A percentile compares a stretch with the other conserved stretches of the same genome.
Conservation (phyloP, 2,329 filamentous ascomycete genomes). For the Fusarium proliferatum region DNA sequence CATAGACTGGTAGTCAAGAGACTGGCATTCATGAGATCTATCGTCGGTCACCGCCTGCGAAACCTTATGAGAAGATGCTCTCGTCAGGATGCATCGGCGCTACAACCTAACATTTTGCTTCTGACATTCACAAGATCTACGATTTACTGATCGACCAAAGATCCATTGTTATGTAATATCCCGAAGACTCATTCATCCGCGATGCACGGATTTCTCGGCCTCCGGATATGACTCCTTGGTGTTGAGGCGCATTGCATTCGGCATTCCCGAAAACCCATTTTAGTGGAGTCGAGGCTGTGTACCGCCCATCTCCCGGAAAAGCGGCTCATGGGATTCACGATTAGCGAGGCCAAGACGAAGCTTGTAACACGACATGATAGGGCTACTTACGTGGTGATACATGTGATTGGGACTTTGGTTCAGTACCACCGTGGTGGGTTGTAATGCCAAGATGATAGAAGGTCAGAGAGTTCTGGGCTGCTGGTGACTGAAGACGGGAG, state of each 20-base stretch:
- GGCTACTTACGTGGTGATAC: neutral
- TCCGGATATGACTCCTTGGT: neutral
- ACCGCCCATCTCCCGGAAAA: neutral
- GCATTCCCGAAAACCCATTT: neutral
- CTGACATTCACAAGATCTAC: accelerated
- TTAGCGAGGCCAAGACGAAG: neutral
- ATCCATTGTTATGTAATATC: neutral
- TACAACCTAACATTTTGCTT: neutral
- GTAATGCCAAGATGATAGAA: neutral
- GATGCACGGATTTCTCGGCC: neutral
- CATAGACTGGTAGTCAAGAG: too few relatives aligned
- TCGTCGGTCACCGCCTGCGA: neutral
- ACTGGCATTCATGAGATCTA: accelerated
- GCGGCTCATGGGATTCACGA: neutral
- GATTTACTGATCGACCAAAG: accelerated
- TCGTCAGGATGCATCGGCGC: too few relatives aligned
- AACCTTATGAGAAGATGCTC: too few relatives aligned
- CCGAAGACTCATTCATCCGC: accelerated
- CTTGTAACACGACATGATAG: neutral
- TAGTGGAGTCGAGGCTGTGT: neutral
- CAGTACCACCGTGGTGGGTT: neutral
- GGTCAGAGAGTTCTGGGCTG: too few relatives aligned
- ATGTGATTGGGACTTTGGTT: neutral
- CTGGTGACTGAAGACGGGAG: too few relatives aligned
- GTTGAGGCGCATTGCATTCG: neutral